Evolutionary conservation across 106 monocot genomes (phyloP), one percentile per base, ranked within the genome.

Genomic region (Ottelia alismoides): DNA sequence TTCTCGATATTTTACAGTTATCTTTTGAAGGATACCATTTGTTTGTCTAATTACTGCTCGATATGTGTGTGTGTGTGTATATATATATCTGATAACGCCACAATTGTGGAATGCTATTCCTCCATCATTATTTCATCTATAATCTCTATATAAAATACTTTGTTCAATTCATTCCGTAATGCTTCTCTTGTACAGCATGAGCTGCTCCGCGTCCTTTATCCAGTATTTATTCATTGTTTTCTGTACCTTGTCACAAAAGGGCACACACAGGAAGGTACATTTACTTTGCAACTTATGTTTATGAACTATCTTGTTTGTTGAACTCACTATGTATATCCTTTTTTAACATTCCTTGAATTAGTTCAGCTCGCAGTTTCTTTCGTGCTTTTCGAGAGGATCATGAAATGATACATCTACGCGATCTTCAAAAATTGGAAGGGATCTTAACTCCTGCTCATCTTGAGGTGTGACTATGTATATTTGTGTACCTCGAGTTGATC

Each of bases 401-500:
- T 75, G 91, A 91, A 51, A 44, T 91, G 55, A 74, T 85, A 85
- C 77, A 91, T 65, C 63, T 71, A 54, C 60, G 85, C 20, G 91
- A 91, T 62, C 78, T 91, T 30, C 91, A 85, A 58, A 91, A 91
- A 56, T 72, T 91, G 66, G 91, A 91, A 76, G 85, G 85, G 58
- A 52, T 91, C 57, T 85, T 91, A 51, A 78, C 85, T 62, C 91
- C 91, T 20, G 75, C 75, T 51, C 91, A 85, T 76, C 58, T 91
- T 65, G 85, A 91, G 91, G 91, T 91, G 53, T n/a, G 9, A 32
- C 30, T 45, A 51, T 28, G 2, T 60, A 27, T 22, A 1, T n/a
- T 47, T 60, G 2, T n/a, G 7, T 45, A 7, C 24, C n/a, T 12
- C 3, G 2, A 45, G 16, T 22, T 32, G n/a, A n/a, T 0, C 4